Percentiles rank a stretch among this genome's conserved stretches.
These are phyloP conservation scores for Tephrocybe sp. DNA, from an alignment of 768 basidiomycete species.

Conservation along the genomic window DNA sequence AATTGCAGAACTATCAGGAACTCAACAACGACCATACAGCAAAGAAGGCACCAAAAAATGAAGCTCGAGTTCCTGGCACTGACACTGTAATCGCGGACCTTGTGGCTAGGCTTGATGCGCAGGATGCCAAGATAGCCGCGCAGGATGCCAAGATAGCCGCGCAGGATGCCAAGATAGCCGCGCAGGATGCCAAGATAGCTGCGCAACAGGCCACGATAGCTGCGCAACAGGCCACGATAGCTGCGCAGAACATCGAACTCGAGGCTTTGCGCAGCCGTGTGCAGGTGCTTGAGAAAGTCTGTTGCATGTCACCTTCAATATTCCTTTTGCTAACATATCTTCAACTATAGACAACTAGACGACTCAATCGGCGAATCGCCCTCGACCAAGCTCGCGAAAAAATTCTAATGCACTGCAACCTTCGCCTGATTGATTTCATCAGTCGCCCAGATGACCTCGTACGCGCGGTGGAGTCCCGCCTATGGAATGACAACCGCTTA, in stretches of 20 bases:
- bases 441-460: neutral
- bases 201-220: neutral
- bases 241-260: no score
- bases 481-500: neutral
- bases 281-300: neutral
- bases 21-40: no score
- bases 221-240: no score
- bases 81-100: no score
- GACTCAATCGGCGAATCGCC: neutral
- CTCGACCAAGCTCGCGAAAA: neutral
- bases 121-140: neutral
- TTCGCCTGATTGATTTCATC: neutral
- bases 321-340: neutral
- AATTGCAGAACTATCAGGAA: neutral
- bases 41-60: no score
- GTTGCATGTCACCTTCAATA: neutral
- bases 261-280: neutral
- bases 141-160: neutral
- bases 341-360: neutral
- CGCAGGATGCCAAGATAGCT: neutral
- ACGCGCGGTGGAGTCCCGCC: neutral
- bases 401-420: neutral
- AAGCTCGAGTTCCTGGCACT: no score
- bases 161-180: neutral
- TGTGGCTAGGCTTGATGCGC: neutral